Conservation (phyloP, 176 grass and related monocot species). For the Guadua angustifolia region DNA sequence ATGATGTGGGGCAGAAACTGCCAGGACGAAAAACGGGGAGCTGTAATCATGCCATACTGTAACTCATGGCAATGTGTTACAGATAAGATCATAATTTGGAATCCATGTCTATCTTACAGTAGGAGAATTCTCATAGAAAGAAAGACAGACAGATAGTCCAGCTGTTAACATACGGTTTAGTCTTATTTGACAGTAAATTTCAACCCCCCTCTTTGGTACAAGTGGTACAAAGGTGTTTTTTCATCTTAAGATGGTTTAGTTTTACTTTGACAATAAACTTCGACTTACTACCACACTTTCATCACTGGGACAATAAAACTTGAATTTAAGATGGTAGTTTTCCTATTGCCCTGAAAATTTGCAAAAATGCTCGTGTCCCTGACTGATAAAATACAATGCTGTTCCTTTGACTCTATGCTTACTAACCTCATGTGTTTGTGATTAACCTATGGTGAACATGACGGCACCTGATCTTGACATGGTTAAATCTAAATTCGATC, state of each 20-base stretch:
- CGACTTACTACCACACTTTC: not conserved
- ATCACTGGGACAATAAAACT: not conserved
- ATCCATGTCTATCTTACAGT: not conserved
- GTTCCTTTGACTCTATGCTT: not conserved
- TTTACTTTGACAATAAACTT: not conserved
- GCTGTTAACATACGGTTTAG: not conserved
- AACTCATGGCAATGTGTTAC: conserved; percentile 3
- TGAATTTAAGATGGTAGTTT: not conserved
- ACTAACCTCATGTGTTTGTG: not conserved
- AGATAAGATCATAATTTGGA: not conserved
- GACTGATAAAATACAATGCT: not conserved
- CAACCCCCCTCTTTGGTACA: not conserved
- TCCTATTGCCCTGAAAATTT: not conserved
- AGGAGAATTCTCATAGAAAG: not conserved
- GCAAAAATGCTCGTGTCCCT: not conserved
- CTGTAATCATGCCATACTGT: conserved; percentile 38
- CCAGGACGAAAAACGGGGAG: not conserved
- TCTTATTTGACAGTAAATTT: not conserved
- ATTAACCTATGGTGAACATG: not conserved
- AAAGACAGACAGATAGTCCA: not conserved
- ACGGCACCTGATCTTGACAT: not conserved
- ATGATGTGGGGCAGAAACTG: conserved; percentile 20
- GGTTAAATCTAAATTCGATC: conserved; percentile 18
- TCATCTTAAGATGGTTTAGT: not conserved
- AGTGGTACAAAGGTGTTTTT: not conserved